Evolutionary conservation across 768 basidiomycete genomes (phyloP).

Genomic region (Russula abietina): DNA sequence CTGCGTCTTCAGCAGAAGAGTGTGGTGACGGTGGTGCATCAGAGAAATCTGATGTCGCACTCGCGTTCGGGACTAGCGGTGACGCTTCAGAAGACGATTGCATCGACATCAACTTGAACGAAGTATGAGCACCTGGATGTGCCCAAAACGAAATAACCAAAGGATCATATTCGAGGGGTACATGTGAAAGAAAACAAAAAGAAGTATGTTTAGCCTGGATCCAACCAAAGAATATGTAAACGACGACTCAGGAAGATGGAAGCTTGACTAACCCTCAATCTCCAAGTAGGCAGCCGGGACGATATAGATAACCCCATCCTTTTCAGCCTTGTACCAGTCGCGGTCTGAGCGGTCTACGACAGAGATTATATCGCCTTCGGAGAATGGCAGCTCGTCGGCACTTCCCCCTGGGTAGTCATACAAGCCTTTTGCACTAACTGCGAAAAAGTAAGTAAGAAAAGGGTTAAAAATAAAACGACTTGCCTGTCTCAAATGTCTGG

Average conservation of each 20-base stretch:
- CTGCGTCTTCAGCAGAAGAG: background rate
- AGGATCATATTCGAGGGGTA: constrained; percentile 26
- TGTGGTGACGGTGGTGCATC: background rate
- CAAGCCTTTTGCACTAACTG: constrained; percentile 69
- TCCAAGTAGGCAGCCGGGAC: constrained; percentile 92
- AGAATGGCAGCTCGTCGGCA: constrained; percentile 79
- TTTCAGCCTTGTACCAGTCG: constrained; percentile 97
- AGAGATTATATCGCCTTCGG: constrained; percentile 68
- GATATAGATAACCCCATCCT: constrained; percentile 76
- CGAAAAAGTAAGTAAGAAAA: constrained; percentile 12
- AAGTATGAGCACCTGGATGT: constrained; percentile 4
- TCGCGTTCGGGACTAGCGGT: background rate
- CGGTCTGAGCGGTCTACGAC: constrained; percentile 79
- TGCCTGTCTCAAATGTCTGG: constrained; percentile 62
- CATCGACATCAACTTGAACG: constrained; percentile 6
- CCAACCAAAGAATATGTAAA: constrained; percentile 45
- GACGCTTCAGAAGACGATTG: background rate
- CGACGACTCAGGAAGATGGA: constrained; percentile 50
- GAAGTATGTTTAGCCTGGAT: constrained; percentile 74
- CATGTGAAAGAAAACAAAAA: constrained; percentile 42
- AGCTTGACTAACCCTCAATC: constrained; percentile 80
- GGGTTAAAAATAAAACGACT: constrained; percentile 29
- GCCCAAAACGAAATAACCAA: constrained; percentile 14
- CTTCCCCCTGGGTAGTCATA: constrained; percentile 69
- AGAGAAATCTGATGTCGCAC: background rate